Conservation (phyloP, 1,284 basidiomycete species). For the Puccinia hordei region DNA sequence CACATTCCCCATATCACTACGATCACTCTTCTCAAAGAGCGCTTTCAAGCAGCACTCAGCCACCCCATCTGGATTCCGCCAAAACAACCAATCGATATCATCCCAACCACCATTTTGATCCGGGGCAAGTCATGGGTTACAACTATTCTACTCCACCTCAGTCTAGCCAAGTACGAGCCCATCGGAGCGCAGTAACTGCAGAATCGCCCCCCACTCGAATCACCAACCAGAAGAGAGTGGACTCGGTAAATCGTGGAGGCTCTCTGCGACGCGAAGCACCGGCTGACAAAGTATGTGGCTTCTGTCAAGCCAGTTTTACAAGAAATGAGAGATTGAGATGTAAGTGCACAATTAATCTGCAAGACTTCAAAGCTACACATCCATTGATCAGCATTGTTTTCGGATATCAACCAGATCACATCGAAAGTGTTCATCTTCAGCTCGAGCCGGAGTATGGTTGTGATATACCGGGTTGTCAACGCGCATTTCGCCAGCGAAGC, state of each 20-base stretch:
- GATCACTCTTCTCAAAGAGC: constrained; percentile 11
- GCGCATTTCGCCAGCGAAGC: constrained; percentile 42
- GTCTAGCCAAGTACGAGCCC: background rate
- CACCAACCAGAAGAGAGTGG: constrained; percentile 35
- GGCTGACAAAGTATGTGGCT: constrained; percentile 32
- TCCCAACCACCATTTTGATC: background rate
- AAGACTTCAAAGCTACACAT: background rate
- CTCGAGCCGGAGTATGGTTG: constrained; percentile 32
- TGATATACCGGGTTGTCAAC: constrained; percentile 36
- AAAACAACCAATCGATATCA: background rate
- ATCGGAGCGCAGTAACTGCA: background rate
- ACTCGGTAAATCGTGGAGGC: constrained; percentile 38
- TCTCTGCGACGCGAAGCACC: constrained; percentile 23
- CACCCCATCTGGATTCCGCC: background rate
- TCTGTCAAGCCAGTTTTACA: constrained; percentile 30
- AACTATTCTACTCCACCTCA: background rate
- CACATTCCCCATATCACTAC: background rate
- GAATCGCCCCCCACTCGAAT: constrained; percentile 9
- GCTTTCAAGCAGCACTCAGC: background rate
- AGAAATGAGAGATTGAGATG: constrained; percentile 50
- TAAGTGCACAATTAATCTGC: background rate
- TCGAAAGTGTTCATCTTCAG: constrained; percentile 32
- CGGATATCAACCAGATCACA: constrained; percentile 24
- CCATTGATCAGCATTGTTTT: constrained; percentile 11
- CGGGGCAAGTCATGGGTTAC: background rate